Evolutionary conservation across 495 filamentous ascomycete genomes (phyloP), one percentile per base, ranked within the genome.

Genomic region (Trypethelium eluteriae): DNA sequence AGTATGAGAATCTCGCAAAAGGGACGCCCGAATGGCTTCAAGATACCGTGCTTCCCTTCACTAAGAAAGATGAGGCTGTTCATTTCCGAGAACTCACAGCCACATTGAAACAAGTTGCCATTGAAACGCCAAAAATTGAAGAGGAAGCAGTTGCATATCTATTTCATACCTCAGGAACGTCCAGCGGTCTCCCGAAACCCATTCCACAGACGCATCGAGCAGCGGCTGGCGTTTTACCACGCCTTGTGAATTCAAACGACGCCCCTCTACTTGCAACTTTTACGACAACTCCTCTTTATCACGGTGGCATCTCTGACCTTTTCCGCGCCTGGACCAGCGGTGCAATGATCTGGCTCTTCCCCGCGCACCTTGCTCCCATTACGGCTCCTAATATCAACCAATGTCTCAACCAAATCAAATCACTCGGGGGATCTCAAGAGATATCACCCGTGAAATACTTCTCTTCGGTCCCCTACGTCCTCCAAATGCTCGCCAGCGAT

Each of bases 281-380:
- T 64, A 81, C 83, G 7, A 85, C 83, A 0, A 86, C 84, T n/a
- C 84, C 84, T 5, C 76, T 87, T 2, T 86, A 85, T 72, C 82
- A 85, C 66, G 84, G 83, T 1, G 84, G 84, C 4, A 75, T 83
- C n/a, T 82, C 84, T 12, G 84, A 87, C 67, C 76, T 81, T 36
- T 81, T 85, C 63, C 78, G 84, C 38, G 76, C 82, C 2, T 82
- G 83, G 80, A 80, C 80, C 18, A 79, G 77, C 59, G 74, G 72
- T 16, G 75, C 79, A 0, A 68, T 81, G 74, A 78, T 86, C 25
- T 85, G 81, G 82, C 71, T 86, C 0, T 86, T 84, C 70, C 83
- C 83, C 18, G 77, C 79, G 3, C 75, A 72, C 41, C 69, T 75
- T 10, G 68, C 78, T 4, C 81, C 85, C 2, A 78, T 86, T 11